Percentiles rank a stretch among this genome's conserved stretches.
Evolutionary conservation across 495 filamentous ascomycete species (phyloP).

Genomic region (Halenospora varia): DNA sequence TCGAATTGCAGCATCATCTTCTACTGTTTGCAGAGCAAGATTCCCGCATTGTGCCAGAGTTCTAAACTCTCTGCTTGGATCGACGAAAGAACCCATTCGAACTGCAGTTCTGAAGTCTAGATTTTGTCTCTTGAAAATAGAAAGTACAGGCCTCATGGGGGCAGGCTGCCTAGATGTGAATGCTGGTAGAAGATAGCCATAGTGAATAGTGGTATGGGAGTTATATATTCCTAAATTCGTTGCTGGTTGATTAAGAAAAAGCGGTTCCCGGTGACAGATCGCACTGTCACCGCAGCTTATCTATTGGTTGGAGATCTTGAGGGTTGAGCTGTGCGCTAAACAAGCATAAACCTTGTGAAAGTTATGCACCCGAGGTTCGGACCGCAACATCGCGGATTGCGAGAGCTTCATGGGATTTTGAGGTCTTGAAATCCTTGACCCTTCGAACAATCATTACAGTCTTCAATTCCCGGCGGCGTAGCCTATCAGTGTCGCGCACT

Average conservation of each 20-base stretch:
- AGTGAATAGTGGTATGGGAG: background rate
- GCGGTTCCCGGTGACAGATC: background rate
- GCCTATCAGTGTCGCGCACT: no score
- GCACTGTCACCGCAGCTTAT: conserved; percentile 16
- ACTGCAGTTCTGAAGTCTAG: background rate
- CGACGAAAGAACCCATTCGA: conserved; percentile 12
- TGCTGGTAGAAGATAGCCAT: background rate
- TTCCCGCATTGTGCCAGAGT: conserved; percentile 21
- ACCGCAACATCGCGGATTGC: background rate
- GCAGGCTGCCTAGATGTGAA: conserved; percentile 2
- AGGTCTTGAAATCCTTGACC: no score
- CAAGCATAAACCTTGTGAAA: background rate
- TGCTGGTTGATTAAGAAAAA: background rate
- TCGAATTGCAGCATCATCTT: conserved; percentile 46
- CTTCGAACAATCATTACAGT: no score
- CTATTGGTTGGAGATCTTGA: conserved; percentile 2
- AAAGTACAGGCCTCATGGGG: conserved; percentile 11
- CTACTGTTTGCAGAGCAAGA: conserved; percentile 37
- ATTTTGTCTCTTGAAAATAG: background rate
- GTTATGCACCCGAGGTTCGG: background rate
- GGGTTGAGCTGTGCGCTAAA: background rate
- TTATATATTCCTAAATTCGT: background rate
- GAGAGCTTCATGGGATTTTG: background rate
- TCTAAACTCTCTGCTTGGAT: conserved; percentile 2
- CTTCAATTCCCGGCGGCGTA: no score